Conservation (phyloP, 106 monocot species). For the Dendrobium catenatum region DNA sequence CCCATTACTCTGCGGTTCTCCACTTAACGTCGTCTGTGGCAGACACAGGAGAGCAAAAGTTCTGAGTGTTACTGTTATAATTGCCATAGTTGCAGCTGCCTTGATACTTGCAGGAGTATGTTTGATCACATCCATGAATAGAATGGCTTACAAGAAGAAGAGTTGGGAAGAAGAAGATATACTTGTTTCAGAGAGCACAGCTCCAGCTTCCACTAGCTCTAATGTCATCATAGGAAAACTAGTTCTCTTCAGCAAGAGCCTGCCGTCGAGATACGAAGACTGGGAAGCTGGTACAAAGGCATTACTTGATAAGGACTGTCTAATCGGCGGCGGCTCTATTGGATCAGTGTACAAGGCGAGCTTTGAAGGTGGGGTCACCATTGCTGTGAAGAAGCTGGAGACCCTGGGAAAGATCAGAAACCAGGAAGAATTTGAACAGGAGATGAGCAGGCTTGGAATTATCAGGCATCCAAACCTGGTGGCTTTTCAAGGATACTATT, state of each 20-base stretch:
- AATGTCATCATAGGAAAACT: conserved; percentile 77
- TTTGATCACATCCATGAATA: conserved; percentile 53
- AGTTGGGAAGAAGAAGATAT: conserved; percentile 42
- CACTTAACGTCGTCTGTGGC: conserved; percentile 43
- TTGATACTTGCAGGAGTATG: conserved; percentile 73
- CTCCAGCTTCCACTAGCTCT: conserved; percentile 30
- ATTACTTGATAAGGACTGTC: conserved; percentile 75
- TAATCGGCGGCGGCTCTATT: conserved; percentile 72
- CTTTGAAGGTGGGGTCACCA: conserved; percentile 60
- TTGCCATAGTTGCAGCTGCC: conserved; percentile 64
- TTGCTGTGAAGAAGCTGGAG: conserved; percentile 95
- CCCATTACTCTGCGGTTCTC: conserved; percentile 70
- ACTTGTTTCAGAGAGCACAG: conserved; percentile 58
- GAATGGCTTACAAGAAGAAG: conserved; percentile 39
- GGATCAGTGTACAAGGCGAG: conserved; percentile 82
- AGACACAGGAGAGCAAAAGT: conserved; percentile 15
- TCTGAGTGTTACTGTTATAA: conserved; percentile 52
- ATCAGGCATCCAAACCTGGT: conserved; percentile 72
- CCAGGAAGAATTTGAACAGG: conserved; percentile 96
- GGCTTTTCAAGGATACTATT: conserved; percentile 84
- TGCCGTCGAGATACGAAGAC: conserved; percentile 85
- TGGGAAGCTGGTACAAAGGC: conserved; percentile 94
- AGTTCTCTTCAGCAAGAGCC: conserved; percentile 92
- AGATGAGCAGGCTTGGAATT: conserved; percentile 65
- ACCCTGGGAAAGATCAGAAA: conserved; percentile 66